Evolutionary conservation across 2,329 filamentous ascomycete genomes (phyloP).

Genomic region (Tolypocladium album): DNA sequence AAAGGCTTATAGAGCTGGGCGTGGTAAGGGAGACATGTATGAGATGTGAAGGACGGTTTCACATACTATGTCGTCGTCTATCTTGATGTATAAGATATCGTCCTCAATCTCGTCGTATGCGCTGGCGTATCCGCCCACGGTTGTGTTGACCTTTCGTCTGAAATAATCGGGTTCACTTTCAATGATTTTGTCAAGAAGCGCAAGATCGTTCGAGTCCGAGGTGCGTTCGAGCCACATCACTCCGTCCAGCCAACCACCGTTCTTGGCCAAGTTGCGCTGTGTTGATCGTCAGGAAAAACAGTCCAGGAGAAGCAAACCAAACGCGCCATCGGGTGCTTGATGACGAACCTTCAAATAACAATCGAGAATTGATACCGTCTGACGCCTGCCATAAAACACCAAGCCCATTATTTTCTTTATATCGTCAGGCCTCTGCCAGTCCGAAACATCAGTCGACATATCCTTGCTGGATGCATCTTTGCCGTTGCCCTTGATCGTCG

Average conservation of each 20-base stretch:
- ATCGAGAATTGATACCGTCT: not conserved
- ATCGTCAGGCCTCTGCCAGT: not conserved
- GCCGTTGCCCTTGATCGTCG: not conserved
- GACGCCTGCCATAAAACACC: not conserved
- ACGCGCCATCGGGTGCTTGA: not conserved
- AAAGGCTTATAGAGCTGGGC: not conserved
- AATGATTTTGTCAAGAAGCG: not conserved
- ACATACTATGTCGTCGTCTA: not conserved
- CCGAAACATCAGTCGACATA: not conserved
- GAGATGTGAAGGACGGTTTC: not conserved
- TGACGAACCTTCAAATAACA: not conserved
- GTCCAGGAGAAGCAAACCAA: not conserved
- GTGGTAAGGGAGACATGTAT: not conserved
- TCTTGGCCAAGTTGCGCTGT: not conserved
- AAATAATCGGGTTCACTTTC: not conserved
- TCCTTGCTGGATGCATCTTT: not conserved
- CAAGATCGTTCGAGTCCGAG: not conserved
- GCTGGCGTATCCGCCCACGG: not conserved
- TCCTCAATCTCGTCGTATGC: not conserved
- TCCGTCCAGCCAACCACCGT: not conserved
- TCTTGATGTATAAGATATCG: not conserved
- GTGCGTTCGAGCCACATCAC: not conserved
- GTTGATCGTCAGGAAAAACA: not conserved
- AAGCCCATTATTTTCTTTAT: not conserved
- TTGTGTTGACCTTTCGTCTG: not conserved